Evolutionary conservation across 2,329 filamentous ascomycete species (phyloP).

Genomic region (Fusarium chuoi): DNA sequence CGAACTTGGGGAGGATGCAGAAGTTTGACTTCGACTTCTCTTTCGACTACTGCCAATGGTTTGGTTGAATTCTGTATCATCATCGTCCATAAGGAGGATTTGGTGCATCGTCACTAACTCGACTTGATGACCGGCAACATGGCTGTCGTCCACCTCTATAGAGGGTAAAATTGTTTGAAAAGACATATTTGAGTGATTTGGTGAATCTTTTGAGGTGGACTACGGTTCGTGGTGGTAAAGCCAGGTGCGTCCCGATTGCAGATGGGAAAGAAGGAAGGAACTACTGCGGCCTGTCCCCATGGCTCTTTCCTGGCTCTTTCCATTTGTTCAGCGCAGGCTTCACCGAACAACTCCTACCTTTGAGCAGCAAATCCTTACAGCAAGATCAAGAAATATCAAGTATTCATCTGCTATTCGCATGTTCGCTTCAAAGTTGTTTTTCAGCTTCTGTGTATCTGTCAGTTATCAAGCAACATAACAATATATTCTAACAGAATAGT

Average conservation of each 20-base stretch:
- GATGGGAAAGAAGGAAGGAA: constrained; percentile 1
- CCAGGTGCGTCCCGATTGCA: background rate
- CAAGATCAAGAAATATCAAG: no score
- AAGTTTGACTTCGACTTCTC: background rate
- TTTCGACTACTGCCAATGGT: background rate
- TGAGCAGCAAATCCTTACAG: background rate
- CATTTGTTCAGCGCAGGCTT: background rate
- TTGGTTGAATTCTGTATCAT: background rate
- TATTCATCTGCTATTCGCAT: background rate
- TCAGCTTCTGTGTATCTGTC: no score
- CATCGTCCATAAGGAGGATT: background rate
- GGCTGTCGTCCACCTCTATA: background rate
- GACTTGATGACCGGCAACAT: background rate
- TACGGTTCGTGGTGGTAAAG: background rate
- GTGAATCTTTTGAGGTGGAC: background rate
- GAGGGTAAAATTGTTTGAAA: background rate
- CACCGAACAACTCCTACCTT: background rate
- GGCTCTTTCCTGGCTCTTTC: background rate
- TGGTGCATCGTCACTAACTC: background rate
- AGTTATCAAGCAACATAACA: background rate
- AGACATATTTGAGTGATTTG: background rate
- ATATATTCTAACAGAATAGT: background rate
- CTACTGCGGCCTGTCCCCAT: background rate
- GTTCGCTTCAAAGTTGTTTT: background rate
- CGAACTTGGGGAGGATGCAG: background rate